Evolutionary conservation across 495 filamentous ascomycete species (phyloP).

Genomic region (Podospora fimiseda): DNA sequence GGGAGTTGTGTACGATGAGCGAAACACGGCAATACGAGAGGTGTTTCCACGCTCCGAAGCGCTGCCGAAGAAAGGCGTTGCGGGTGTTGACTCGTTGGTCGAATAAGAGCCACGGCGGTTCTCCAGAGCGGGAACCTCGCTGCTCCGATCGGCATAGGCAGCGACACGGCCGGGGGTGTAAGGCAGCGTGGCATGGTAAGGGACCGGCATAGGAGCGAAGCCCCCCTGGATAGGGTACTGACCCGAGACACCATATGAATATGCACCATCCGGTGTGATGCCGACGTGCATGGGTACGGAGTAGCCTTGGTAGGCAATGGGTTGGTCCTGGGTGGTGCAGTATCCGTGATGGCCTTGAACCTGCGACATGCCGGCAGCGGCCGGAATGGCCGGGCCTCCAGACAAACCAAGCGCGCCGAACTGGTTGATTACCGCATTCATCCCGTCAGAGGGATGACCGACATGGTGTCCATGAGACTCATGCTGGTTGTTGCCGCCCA

Average conservation of each 20-base stretch:
- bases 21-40: slow-evolving; percentile 49
- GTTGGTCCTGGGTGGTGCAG: slow-evolving; percentile 24
- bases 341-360: slow-evolving; percentile 27
- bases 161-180: slow-evolving; percentile 43
- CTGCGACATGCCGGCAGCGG: slow-evolving; percentile 16
- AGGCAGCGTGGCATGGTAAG: slow-evolving; percentile 36
- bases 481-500: slow-evolving; percentile 18
- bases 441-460: slow-evolving; percentile 19
- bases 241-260: slow-evolving; percentile 23
- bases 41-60: slow-evolving; percentile 47
- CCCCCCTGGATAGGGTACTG: slow-evolving; percentile 32
- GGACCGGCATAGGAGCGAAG: slow-evolving; percentile 26
- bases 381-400: slow-evolving; percentile 16
- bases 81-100: slow-evolving; percentile 61
- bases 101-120: slow-evolving; percentile 61
- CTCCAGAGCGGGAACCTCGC: slow-evolving; percentile 52
- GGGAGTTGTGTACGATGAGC: slow-evolving; percentile 56
- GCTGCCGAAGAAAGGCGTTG: slow-evolving; percentile 52
- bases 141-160: slow-evolving; percentile 33
- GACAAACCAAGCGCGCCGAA: slow-evolving; percentile 37
- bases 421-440: slow-evolving; percentile 31
- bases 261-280: slow-evolving; percentile 22
- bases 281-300: slow-evolving; percentile 27
- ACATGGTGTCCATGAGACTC: slow-evolving; percentile 25
- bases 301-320: slow-evolving; percentile 28